A percentile compares a stretch with the other conserved stretches of the same genome.
These are phyloP conservation scores for Cyberlindnera maritima DNA, from an alignment of 805 yeast species.

Conservation along the genomic window DNA sequence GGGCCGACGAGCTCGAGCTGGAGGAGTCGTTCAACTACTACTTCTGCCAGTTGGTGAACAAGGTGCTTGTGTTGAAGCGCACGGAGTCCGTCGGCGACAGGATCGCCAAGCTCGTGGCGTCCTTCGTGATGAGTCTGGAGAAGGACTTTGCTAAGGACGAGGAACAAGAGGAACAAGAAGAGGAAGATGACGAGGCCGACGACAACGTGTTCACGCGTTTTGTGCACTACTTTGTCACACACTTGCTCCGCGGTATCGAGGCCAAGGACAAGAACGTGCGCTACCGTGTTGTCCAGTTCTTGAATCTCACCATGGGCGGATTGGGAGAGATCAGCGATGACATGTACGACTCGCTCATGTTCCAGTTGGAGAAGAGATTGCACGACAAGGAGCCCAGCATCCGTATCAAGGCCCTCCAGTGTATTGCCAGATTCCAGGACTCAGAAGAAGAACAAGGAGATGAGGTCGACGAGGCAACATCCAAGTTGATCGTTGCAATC, in stretches of 20 bases:
- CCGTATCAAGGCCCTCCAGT: constrained; percentile 79
- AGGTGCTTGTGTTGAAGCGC: constrained; percentile 64
- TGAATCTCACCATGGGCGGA: constrained; percentile 67
- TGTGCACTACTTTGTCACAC: constrained; percentile 58
- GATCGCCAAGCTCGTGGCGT: constrained; percentile 64
- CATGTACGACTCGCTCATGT: constrained; percentile 58
- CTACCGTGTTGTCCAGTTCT: constrained; percentile 71
- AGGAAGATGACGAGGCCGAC: constrained; percentile 37
- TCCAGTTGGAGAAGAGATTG: constrained; percentile 59
- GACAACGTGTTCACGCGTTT: constrained; percentile 46
- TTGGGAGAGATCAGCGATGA: constrained; percentile 76
- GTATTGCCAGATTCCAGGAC: constrained; percentile 76
- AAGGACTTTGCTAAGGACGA: constrained; percentile 26
- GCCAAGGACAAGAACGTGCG: constrained; percentile 77
- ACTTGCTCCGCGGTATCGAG: constrained; percentile 73
- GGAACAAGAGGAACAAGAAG: constrained; percentile 23
- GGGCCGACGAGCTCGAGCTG: constrained; percentile 49
- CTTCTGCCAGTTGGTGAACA: constrained; percentile 62
- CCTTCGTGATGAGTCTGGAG: constrained; percentile 50
- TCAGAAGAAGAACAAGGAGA: constrained; percentile 31
- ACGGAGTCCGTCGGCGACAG: constrained; percentile 73
- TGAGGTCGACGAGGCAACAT: constrained; percentile 44
- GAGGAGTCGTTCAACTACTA: constrained; percentile 58
- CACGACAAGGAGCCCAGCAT: constrained; percentile 76
- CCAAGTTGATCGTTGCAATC: constrained; percentile 47